These are phyloP conservation scores for Lathyrus aphaca DNA, from an alignment of 306 rosid genomes.

Conservation along the genomic window DNA sequence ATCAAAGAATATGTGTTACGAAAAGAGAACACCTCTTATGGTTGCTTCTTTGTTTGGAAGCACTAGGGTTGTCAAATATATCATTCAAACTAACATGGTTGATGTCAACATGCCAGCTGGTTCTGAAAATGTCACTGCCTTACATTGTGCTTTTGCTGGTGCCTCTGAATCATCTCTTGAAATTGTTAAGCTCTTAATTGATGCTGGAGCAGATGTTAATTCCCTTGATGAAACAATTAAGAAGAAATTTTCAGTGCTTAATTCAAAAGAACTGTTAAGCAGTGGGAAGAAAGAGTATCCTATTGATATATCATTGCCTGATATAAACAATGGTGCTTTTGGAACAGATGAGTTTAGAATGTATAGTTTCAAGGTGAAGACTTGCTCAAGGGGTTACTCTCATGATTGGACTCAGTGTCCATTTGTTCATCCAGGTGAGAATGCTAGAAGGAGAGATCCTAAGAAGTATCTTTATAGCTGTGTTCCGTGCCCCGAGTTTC, in stretches of 20 bases:
- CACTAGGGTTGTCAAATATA: not conserved
- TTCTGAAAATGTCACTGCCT: not conserved
- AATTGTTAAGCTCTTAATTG: constrained; percentile 2
- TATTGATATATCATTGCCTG: constrained; percentile 3
- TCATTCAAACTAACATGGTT: not conserved
- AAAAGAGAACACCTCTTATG: constrained; percentile 14
- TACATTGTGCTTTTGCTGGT: not conserved
- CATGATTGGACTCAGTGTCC: constrained; percentile 20
- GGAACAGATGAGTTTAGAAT: constrained; percentile 9
- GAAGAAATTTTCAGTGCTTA: not conserved
- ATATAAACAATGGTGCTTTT: not conserved
- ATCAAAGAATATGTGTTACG: not conserved
- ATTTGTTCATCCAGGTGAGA: constrained; percentile 25
- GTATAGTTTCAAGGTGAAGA: not conserved
- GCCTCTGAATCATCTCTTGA: not conserved
- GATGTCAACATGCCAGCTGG: not conserved
- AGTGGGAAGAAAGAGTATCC: not conserved
- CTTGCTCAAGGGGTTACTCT: constrained; percentile 13
- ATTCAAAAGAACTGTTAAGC: not conserved
- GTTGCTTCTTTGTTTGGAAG: constrained; percentile 7
- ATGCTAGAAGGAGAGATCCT: constrained; percentile 7
- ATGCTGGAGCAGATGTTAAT: not conserved
- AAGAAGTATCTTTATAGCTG: not conserved
- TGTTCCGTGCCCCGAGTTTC: constrained; percentile 11
- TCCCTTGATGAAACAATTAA: not conserved